Evolutionary conservation across 495 filamentous ascomycete genomes (phyloP).

Genomic region (Staphylotrichum tortipilum): DNA sequence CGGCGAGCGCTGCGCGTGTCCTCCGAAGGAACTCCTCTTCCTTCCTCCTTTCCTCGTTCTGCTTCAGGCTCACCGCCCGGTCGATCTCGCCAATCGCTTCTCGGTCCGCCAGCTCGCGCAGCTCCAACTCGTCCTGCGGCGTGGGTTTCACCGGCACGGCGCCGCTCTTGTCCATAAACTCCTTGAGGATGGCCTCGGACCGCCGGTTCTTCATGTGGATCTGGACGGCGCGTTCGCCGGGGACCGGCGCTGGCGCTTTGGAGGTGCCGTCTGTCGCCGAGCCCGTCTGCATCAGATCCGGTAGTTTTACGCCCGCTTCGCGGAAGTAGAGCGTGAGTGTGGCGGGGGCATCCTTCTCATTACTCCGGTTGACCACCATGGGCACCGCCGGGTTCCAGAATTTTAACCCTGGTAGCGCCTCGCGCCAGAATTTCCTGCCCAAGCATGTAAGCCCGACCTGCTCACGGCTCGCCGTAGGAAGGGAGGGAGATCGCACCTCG

Average conservation of each 20-base stretch:
- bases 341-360: conserved; percentile 49
- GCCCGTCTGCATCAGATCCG: conserved; percentile 22
- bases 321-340: conserved; percentile 68
- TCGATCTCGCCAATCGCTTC: conserved; percentile 44
- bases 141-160: conserved; percentile 53
- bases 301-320: conserved; percentile 20
- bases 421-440: conserved; percentile 74
- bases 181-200: conserved; percentile 56
- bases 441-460: not conserved
- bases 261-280: conserved; percentile 29
- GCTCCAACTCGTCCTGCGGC: conserved; percentile 50
- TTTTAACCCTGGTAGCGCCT: conserved; percentile 76
- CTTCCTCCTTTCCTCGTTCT: conserved; percentile 53
- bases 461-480: not conserved
- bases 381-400: conserved; percentile 82
- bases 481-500: conserved; percentile 51
- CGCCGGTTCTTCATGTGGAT: conserved; percentile 58
- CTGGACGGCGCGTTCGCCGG: conserved; percentile 36
- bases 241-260: conserved; percentile 33
- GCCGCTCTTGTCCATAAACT: conserved; percentile 60
- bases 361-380: conserved; percentile 68
- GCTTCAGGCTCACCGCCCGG: conserved; percentile 50
- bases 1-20: conserved; percentile 23
- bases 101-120: conserved; percentile 52
- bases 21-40: conserved; percentile 47